phyloP scores from a whole-genome alignment of 2,329 filamentous ascomycete genomes.

The Apiospora saccharicola region DNA sequence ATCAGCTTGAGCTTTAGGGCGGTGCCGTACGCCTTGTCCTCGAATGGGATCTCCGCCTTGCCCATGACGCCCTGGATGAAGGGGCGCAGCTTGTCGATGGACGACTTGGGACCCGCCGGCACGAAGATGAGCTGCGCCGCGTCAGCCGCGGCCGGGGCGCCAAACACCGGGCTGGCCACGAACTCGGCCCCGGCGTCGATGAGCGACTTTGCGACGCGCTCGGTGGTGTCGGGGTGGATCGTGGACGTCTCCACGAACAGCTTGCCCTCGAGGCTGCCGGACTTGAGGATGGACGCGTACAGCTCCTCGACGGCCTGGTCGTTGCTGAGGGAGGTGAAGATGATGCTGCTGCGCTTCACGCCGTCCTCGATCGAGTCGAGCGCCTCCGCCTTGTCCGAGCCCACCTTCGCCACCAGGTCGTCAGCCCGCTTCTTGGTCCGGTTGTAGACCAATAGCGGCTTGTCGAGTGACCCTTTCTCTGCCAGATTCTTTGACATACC shows the following conservation, averaged over 20 bases:
- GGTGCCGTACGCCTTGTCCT: constrained; percentile 48
- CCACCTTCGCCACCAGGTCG: constrained; percentile 68
- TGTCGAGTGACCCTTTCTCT: constrained; percentile 74
- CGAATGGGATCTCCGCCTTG: constrained; percentile 59
- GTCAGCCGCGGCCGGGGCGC: constrained; percentile 68
- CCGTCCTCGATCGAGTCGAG: constrained; percentile 70
- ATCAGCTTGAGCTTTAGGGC: constrained; percentile 80
- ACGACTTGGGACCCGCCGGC: constrained; percentile 63
- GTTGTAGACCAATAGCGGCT: constrained; percentile 82
- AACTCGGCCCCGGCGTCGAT: constrained; percentile 72
- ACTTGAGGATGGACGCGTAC: constrained; percentile 62
- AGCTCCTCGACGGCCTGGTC: constrained; percentile 75
- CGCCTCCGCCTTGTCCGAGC: constrained; percentile 68
- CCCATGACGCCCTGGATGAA: constrained; percentile 74
- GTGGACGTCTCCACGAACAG: constrained; percentile 89
- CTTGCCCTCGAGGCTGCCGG: constrained; percentile 68
- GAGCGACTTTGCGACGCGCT: constrained; percentile 66
- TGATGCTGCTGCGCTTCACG: constrained; percentile 73
- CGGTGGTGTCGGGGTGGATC: constrained; percentile 82
- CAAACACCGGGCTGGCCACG: constrained; percentile 74
- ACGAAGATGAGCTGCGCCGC: constrained; percentile 71
- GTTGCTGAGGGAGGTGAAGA: constrained; percentile 83
- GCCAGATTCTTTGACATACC: constrained; percentile 87
- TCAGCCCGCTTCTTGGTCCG: constrained; percentile 72
- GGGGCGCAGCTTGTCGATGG: constrained; percentile 67